Evolutionary conservation across 495 filamentous ascomycete genomes (phyloP).

Genomic region (Penicillium roqueforti): DNA sequence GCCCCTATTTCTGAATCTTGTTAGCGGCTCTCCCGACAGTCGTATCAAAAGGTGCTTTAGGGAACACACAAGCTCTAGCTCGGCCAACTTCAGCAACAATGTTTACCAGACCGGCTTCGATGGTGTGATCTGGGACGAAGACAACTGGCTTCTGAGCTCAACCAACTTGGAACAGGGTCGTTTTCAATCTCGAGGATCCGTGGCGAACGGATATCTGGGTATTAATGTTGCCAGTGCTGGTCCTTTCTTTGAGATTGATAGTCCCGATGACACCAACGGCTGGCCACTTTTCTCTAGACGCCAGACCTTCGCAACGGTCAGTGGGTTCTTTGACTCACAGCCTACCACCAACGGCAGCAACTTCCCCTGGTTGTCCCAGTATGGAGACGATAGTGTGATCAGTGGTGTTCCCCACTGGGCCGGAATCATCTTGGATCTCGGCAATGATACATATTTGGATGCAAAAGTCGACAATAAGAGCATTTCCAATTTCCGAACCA

Average conservation of each 20-base stretch:
- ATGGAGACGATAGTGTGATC: constrained; percentile 70
- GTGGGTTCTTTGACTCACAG: constrained; percentile 69
- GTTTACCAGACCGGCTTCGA: constrained; percentile 46
- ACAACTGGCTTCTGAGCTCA: constrained; percentile 57
- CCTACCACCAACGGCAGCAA: constrained; percentile 60
- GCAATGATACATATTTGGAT: constrained; percentile 51
- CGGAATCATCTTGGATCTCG: constrained; percentile 57
- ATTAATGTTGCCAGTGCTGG: constrained; percentile 60
- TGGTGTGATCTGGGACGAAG: constrained; percentile 59
- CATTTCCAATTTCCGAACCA: constrained; percentile 58
- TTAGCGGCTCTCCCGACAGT: constrained; percentile 7
- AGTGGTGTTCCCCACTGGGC: constrained; percentile 69
- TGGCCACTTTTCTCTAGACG: constrained; percentile 69
- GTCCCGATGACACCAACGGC: constrained; percentile 57
- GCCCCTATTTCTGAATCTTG: constrained; percentile 16
- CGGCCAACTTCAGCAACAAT: constrained; percentile 21
- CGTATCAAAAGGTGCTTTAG: constrained; percentile 15
- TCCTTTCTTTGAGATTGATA: constrained; percentile 62
- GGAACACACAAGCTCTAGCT: constrained; percentile 11
- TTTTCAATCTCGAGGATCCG: constrained; percentile 58
- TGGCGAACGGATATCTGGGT: constrained; percentile 62
- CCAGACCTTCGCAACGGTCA: constrained; percentile 69
- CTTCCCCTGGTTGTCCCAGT: constrained; percentile 66
- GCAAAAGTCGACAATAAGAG: constrained; percentile 56
- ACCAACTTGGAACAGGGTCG: constrained; percentile 54